Conservation (phyloP, 768 basidiomycete species). For the Pisolithus sp. region DNA sequence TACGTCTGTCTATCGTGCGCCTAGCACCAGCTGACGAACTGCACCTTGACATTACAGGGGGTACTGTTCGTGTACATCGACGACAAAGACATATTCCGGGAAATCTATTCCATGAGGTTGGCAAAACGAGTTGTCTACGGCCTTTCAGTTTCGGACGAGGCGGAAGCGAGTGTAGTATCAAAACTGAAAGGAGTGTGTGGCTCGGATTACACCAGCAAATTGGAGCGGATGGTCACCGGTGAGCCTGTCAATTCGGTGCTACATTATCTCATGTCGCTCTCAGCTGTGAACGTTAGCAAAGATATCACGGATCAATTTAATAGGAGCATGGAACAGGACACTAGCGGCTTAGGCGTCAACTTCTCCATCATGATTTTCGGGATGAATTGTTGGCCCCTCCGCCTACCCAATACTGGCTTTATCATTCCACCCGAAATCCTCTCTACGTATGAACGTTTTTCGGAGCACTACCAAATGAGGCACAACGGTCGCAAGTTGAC, state of each 20-base stretch:
- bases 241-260: slow-evolving; percentile 5
- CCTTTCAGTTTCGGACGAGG: slow-evolving; percentile 91
- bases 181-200: slow-evolving; percentile 96
- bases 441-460: slow-evolving; percentile 85
- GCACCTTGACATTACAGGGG: slow-evolving; percentile 54
- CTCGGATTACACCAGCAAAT: slow-evolving; percentile 93
- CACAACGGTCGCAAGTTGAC: slow-evolving; percentile 93
- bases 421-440: slow-evolving; percentile 83
- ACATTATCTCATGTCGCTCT: slow-evolving; percentile 2
- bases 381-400: slow-evolving; percentile 93
- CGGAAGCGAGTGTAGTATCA: slow-evolving; percentile 95
- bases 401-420: slow-evolving; percentile 77
- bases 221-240: slow-evolving; percentile 97
- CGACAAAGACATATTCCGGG: slow-evolving; percentile 98
- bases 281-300: slow-evolving; percentile 93
- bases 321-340: slow-evolving; percentile 81
- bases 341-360: slow-evolving; percentile 81
- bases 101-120: slow-evolving; percentile 91
- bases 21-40: background rate
- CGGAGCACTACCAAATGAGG: slow-evolving; percentile 87
- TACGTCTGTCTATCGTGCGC: slow-evolving; percentile 31
- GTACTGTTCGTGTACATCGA: slow-evolving; percentile 96
- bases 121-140: slow-evolving; percentile 88
- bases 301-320: slow-evolving; percentile 95
- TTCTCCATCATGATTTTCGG: slow-evolving; percentile 92